Conservation (phyloP, 2,329 filamentous ascomycete species). For the Cladophialophora bantiana region DNA sequence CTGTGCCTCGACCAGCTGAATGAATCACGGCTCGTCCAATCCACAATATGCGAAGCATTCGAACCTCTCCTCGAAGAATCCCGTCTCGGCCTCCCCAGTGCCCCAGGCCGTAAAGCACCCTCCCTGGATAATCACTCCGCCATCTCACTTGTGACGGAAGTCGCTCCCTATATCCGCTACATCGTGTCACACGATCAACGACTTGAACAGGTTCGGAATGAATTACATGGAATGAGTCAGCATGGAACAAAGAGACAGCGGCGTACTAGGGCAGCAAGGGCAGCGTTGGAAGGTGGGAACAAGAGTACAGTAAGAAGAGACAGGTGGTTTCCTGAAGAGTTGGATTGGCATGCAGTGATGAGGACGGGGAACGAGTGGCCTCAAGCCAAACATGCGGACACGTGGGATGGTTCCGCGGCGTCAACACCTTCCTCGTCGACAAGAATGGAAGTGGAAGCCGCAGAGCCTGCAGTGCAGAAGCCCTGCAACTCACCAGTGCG, state of each 20-base stretch:
- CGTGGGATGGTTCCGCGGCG: not conserved
- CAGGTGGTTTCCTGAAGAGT: conserved; percentile 70
- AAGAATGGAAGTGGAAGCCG: conserved; percentile 9
- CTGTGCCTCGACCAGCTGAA: conserved; percentile 42
- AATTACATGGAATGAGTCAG: conserved; percentile 67
- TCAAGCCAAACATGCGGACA: conserved; percentile 41
- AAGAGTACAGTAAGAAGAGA: conserved; percentile 72
- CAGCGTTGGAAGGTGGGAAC: conserved; percentile 77
- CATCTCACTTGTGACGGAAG: conserved; percentile 71
- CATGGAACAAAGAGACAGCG: conserved; percentile 60
- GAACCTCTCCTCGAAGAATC: conserved; percentile 57
- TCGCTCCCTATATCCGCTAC: conserved; percentile 87
- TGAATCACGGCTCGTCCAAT: conserved; percentile 26
- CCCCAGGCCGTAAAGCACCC: conserved; percentile 59
- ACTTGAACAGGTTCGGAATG: conserved; percentile 71
- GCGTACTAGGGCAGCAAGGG: conserved; percentile 76
- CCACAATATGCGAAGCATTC: conserved; percentile 54
- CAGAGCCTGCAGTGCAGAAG: not conserved
- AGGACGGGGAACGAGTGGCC: conserved; percentile 63
- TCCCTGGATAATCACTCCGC: conserved; percentile 75
- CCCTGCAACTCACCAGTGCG: not conserved
- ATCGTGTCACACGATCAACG: conserved; percentile 80
- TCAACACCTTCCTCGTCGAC: conserved; percentile 23
- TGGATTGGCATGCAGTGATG: conserved; percentile 69
- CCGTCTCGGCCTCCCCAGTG: conserved; percentile 43